phyloP scores from a whole-genome alignment of 2,329 filamentous ascomycete species.

The Cadophora malorum region DNA sequence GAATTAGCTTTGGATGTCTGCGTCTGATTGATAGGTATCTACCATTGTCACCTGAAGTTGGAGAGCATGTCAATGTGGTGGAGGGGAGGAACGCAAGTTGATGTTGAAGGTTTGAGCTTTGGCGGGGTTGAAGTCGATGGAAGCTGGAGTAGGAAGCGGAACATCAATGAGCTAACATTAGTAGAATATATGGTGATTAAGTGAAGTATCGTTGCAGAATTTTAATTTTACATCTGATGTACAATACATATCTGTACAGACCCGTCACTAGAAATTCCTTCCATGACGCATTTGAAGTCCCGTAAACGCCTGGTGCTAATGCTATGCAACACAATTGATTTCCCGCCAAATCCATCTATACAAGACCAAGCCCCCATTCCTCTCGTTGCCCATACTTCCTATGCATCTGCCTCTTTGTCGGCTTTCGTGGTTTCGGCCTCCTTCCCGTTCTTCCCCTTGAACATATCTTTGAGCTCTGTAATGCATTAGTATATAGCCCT shows the following conservation, averaged over 20 bases:
- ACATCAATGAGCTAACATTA: background rate
- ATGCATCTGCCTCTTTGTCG: conserved; percentile 27
- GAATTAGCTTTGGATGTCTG: conserved; percentile 28
- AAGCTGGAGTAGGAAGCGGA: background rate
- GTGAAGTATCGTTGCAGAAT: background rate
- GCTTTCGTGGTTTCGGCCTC: conserved; percentile 24
- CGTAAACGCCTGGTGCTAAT: conserved; percentile 38
- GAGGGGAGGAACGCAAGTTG: conserved; percentile 23
- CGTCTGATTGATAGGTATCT: conserved; percentile 14
- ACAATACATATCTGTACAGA: conserved; percentile 4
- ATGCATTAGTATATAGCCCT: conserved; percentile 26
- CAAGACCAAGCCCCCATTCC: background rate
- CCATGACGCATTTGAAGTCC: conserved; percentile 6
- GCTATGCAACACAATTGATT: conserved; percentile 29
- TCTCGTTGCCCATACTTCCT: background rate
- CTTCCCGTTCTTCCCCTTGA: conserved; percentile 30
- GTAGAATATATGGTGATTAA: background rate
- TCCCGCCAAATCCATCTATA: background rate
- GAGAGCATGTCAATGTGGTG: conserved; percentile 24
- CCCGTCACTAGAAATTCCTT: background rate
- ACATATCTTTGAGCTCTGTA: conserved; percentile 44
- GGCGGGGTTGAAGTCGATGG: conserved; percentile 9
- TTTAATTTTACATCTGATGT: conserved; percentile 9
- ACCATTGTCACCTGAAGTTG: conserved; percentile 43
- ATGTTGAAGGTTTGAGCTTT: conserved; percentile 10